A percentile compares a stretch with the other conserved stretches of the same genome.
phyloP scores from a whole-genome alignment of 495 filamentous ascomycete species.

The Penicillium verhagenii region DNA sequence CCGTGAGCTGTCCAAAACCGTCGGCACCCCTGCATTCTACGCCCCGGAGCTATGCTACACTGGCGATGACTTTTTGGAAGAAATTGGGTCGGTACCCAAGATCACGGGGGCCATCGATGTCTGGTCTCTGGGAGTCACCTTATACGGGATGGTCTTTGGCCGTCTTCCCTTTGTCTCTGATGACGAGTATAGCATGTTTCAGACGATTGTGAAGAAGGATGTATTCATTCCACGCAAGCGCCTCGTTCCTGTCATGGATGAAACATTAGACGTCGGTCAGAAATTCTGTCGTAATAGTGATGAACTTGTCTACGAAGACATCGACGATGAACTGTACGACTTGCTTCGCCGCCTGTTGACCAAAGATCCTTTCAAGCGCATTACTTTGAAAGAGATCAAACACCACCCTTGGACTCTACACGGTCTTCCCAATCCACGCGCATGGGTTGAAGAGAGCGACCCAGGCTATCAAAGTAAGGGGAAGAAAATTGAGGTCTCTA shows the following conservation, averaged over 20 bases:
- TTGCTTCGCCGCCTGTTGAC: slow-evolving; percentile 77
- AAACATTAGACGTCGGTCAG: slow-evolving; percentile 43
- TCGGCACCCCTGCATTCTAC: slow-evolving; percentile 96
- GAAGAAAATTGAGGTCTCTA: slow-evolving; percentile 89
- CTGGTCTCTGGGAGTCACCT: slow-evolving; percentile 93
- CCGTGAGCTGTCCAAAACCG: slow-evolving; percentile 92
- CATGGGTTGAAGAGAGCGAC: slow-evolving; percentile 94
- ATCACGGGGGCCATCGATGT: slow-evolving; percentile 84
- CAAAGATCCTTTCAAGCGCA: slow-evolving; percentile 85
- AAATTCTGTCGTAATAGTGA: slow-evolving; percentile 55
- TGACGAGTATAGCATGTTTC: slow-evolving; percentile 87
- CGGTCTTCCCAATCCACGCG: slow-evolving; percentile 68
- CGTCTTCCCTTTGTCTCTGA: slow-evolving; percentile 89
- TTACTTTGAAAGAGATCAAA: slow-evolving; percentile 89
- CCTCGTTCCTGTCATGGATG: slow-evolving; percentile 69
- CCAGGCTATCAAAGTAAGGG: slow-evolving; percentile 76
- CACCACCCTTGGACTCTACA: slow-evolving; percentile 93
- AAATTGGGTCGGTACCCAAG: slow-evolving; percentile 42
- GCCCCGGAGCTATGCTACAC: slow-evolving; percentile 96
- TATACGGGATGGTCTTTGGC: slow-evolving; percentile 93
- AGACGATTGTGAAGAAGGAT: slow-evolving; percentile 84
- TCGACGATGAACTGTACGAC: slow-evolving; percentile 79
- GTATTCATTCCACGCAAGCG: slow-evolving; percentile 81
- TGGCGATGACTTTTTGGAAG: slow-evolving; percentile 47
- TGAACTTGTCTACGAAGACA: slow-evolving; percentile 78